Evolutionary conservation across 2,329 filamentous ascomycete species (phyloP), one percentile per base, ranked within the genome.

Genomic region (Xylaria sp.): DNA sequence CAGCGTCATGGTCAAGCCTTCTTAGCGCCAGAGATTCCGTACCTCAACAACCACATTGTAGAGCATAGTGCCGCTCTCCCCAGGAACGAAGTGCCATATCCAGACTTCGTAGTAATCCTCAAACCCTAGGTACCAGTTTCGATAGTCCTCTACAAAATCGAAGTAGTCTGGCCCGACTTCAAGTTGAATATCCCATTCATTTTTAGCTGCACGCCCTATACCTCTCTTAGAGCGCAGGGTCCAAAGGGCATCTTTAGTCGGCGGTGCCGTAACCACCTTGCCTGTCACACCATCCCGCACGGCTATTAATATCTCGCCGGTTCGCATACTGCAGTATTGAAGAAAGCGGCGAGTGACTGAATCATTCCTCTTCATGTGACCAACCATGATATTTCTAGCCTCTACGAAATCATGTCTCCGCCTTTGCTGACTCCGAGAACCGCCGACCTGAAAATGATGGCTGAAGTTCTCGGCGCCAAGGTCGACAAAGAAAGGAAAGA

Each of bases 321-420:
- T 66, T 44, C 74, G 74, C 77, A 79, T 77, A 15, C 73, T 70
- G 56, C 72, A 73, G 48, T 78, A 78, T 54, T 78, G 75, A 15
- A 79, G 76, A 58, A 78, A 79, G 3, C 77, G 74, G n/a, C 76
- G 75, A 4, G 76, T 78, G 2, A 76, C 72, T 7, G 77, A 74
- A 56, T 78, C 76, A 39, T 78, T 77, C 1, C 78, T 76, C 58
- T 75, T 78, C 77, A 79, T 79, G n/a, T 79, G 70, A 6, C 74
- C 77, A n/a, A 77, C 78, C 8, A 79, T 64, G 39, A 77, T 72
- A 55, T 79, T 79, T 54, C 76, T 76, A 5, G 74, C 66, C 60
- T 79, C 75, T 12, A 76, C 67, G 18, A 76, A 70, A 52, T 70
- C 69, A n/a, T 77, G 74, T 41, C 73, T 69, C 20, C 75, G 73